A percentile compares a stretch with the other conserved stretches of the same genome.
phyloP scores from a whole-genome alignment of 208 protist species.

The Naegleria lovaniensis region DNA sequence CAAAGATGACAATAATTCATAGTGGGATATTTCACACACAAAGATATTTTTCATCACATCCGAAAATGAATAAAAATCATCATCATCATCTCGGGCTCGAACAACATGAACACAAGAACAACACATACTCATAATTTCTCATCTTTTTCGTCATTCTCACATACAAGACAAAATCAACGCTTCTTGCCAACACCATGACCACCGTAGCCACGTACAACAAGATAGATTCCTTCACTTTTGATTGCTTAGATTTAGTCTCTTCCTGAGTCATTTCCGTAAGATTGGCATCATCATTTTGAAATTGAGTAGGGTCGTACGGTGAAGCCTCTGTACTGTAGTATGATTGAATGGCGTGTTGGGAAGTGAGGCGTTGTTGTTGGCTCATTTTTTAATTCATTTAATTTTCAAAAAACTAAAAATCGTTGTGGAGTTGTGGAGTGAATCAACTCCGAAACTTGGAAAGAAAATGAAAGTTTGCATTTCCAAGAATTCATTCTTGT shows the following conservation, averaged over 20 bases:
- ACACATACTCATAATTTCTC: constrained; percentile 7
- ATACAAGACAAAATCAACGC: constrained; percentile 21
- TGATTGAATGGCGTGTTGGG: not conserved
- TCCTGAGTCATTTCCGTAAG: not conserved
- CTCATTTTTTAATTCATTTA: not conserved
- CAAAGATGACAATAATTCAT: no score
- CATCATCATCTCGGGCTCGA: not conserved
- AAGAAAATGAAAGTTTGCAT: no score
- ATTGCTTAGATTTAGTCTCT: not conserved
- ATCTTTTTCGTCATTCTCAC: constrained; percentile 25
- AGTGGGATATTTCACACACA: not conserved
- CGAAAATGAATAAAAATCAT: not conserved
- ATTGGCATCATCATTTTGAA: not conserved
- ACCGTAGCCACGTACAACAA: not conserved
- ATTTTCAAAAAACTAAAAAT: not conserved
- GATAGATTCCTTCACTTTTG: not conserved
- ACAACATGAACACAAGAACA: not conserved
- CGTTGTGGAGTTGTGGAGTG: not conserved
- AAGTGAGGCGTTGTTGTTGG: not conserved
- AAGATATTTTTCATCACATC: not conserved
- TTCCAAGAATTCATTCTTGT: not conserved
- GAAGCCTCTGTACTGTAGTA: not conserved
- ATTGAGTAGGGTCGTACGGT: not conserved
- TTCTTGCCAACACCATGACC: constrained; percentile 23
- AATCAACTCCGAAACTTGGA: not conserved